Evolutionary conservation across 2,329 filamentous ascomycete genomes (phyloP).

Genomic region (Aspergillus luchuensis): DNA sequence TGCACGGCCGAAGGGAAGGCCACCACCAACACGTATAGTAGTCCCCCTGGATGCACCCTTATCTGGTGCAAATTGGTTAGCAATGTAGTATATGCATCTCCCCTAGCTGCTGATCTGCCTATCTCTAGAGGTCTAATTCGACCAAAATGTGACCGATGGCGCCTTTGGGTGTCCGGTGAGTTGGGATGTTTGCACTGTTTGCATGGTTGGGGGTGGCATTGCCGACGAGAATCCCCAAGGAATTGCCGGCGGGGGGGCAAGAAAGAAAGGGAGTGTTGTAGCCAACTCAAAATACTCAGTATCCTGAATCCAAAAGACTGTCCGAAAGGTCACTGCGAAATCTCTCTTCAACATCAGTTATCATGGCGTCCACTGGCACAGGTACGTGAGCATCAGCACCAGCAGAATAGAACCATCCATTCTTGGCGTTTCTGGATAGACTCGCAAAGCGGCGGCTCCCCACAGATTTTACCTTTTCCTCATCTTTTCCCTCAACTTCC

Average conservation of each 20-base stretch:
- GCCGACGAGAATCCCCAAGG: not conserved
- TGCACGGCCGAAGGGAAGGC: not conserved
- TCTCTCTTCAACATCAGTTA: not conserved
- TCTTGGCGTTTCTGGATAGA: constrained; percentile 15
- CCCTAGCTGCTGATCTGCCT: not conserved
- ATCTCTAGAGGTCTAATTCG: not conserved
- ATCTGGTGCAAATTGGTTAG: not conserved
- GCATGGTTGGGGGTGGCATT: not conserved
- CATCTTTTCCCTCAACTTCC: not conserved
- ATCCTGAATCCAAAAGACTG: not conserved
- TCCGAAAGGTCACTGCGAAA: not conserved
- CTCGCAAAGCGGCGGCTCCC: constrained; percentile 2
- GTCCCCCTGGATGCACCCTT: not conserved
- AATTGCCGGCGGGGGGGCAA: not conserved
- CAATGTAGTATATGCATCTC: not conserved
- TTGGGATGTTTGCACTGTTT: not conserved
- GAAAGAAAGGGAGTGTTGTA: not conserved
- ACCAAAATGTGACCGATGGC: not conserved
- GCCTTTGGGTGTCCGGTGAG: not conserved
- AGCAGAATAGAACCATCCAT: not conserved
- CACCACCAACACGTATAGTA: not conserved
- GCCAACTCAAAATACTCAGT: not conserved
- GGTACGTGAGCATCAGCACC: not conserved
- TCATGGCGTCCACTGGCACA: not conserved
- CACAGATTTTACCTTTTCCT: constrained; percentile 1